These are phyloP conservation scores for Puccinia novopanici DNA, from an alignment of 1,284 basidiomycete genomes.

Conservation along the genomic window DNA sequence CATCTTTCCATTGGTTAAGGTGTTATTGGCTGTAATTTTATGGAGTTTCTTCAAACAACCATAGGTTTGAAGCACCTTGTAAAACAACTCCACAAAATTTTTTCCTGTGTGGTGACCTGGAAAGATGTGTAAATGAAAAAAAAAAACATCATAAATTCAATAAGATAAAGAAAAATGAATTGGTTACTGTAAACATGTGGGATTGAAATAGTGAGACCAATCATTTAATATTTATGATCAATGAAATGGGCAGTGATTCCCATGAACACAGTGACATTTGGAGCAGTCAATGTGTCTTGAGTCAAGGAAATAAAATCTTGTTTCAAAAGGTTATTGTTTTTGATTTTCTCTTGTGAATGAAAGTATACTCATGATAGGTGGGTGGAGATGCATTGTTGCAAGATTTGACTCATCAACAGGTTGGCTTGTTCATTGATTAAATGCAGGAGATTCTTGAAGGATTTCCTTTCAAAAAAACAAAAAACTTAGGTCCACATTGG, in stretches of 20 bases:
- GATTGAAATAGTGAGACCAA: too few relatives aligned
- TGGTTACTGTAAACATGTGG: background rate
- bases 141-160: background rate
- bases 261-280: background rate
- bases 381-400: background rate
- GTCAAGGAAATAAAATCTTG: background rate
- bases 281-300: background rate
- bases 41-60: background rate
- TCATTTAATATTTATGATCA: too few relatives aligned
- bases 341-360: background rate
- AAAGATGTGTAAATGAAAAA: too few relatives aligned
- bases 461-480: background rate
- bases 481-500: too few relatives aligned
- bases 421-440: background rate
- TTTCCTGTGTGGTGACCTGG: background rate
- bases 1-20: too few relatives aligned
- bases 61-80: background rate
- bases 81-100: conserved; percentile 2
- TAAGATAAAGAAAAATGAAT: background rate
- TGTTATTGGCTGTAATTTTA: too few relatives aligned
- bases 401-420: background rate
- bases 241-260: background rate
- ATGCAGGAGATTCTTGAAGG: background rate
- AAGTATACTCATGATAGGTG: background rate
- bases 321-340: background rate